Evolutionary conservation across 1,139 yeast species (phyloP), one percentile per base, ranked within the genome.

Genomic region (Blastobotrys petasosporus): DNA sequence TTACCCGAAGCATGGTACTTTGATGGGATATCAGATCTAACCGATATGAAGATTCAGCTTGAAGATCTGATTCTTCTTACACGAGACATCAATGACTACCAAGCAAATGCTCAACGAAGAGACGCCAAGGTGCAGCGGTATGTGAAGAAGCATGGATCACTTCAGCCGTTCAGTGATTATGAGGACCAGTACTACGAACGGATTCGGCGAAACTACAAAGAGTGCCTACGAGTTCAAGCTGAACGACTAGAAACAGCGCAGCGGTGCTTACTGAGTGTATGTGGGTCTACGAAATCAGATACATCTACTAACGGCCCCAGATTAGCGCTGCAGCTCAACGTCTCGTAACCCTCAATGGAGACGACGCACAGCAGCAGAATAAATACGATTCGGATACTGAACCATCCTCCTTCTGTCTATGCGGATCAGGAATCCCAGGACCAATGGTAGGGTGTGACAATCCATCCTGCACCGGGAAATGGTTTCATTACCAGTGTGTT

Each of bases 401-500:
- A 4, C 25, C 7, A 20, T 12, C 37, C 11, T 33, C 31, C 12
- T 25, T 25, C 13, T 37, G 39, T 17, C 29, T 25, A 25, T 37
- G 39, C 13, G 13, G 32, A 12, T 13, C 4, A 10, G 15, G 39
- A 4, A 10, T 32, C 3, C 31, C 11, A 8, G 41, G 35, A 2
- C 15, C 29, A 9, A 39, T 39, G 41, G 30, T 39, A 10, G 41
- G 33, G 3, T 39, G 41, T 11, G 41, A 39, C 28, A 30, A 30
- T 15, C 35, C 32, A 6, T 12, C 8, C 12, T 39, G 41, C 11
- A 12, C 11, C 9, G 17, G 31, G 10, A 32, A 39, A 31, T 39
- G 41, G 41, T 39, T 30, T 16, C 41, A 39, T 30, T 39, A 30
- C 29, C 29, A 31, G 12, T 39, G 41, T 20, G 15, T 39, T 6